phyloP scores from a whole-genome alignment of 352 stramenopile species.

The Sclerospora graminicola region DNA sequence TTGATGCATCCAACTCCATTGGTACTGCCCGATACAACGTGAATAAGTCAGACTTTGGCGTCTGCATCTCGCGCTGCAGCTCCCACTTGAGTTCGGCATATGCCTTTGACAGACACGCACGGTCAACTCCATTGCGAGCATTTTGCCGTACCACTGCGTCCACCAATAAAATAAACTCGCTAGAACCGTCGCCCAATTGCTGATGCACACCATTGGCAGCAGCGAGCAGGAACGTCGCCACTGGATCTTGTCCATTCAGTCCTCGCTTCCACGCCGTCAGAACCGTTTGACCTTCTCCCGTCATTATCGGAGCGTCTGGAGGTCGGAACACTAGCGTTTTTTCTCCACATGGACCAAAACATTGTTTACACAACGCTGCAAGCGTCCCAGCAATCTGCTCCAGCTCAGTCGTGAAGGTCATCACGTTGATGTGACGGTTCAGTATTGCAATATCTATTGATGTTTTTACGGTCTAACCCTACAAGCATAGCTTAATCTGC shows the following conservation, averaged over 20 bases:
- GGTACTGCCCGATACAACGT: conserved; percentile 3
- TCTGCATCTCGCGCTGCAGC: conserved; percentile 12
- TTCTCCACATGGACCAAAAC: too few relatives aligned
- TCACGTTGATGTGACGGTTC: too few relatives aligned
- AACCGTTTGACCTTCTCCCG: too few relatives aligned
- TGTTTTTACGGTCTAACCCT: too few relatives aligned
- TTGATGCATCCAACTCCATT: conserved; percentile 16
- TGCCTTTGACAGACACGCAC: conserved; percentile 21
- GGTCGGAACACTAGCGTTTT: too few relatives aligned
- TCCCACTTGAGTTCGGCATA: conserved; percentile 29
- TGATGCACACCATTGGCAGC: conserved; percentile 37
- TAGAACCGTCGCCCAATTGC: conserved; percentile 42
- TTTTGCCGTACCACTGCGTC: conserved; percentile 17
- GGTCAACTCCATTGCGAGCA: conserved; percentile 1
- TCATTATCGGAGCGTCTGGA: too few relatives aligned
- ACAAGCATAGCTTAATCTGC: too few relatives aligned
- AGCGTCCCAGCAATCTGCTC: too few relatives aligned
- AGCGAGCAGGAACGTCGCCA: conserved; percentile 38
- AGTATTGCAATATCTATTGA: too few relatives aligned
- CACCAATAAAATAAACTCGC: conserved; percentile 50
- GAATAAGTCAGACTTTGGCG: not conserved
- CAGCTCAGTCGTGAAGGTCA: too few relatives aligned
- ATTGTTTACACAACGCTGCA: too few relatives aligned
- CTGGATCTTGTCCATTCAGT: conserved; percentile 12
- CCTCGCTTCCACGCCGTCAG: too few relatives aligned